phyloP scores from a whole-genome alignment of 345 rosid genomes.

The Populus euphratica region DNA sequence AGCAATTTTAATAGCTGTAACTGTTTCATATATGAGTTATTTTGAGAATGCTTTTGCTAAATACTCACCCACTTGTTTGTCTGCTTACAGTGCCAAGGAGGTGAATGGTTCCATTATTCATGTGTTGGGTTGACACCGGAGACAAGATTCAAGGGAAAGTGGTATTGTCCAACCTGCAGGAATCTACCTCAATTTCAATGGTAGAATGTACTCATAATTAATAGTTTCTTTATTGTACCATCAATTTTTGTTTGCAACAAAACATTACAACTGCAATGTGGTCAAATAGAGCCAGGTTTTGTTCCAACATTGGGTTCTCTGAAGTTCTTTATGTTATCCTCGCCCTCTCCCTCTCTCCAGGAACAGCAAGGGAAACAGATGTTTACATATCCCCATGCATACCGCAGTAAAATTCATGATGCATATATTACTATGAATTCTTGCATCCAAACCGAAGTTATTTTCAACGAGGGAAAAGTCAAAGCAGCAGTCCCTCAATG shows the following conservation, averaged over 20 bases:
- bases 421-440: neutral
- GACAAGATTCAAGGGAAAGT: slow-evolving; percentile 95
- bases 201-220: slow-evolving; percentile 3
- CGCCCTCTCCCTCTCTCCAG: neutral
- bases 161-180: slow-evolving; percentile 98
- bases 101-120: slow-evolving; percentile 98
- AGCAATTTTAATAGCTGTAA: neutral
- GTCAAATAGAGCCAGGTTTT: slow-evolving; percentile 15
- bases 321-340: neutral
- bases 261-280: slow-evolving; percentile 2
- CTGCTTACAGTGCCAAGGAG: slow-evolving; percentile 81
- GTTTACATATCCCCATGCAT: neutral
- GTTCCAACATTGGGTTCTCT: neutral
- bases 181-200: slow-evolving; percentile 52
- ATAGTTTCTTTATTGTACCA: neutral
- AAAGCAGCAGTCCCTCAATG: neutral
- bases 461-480: neutral
- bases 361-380: neutral
- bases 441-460: neutral
- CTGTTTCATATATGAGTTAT: neutral
- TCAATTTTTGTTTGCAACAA: neutral
- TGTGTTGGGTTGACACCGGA: slow-evolving; percentile 97
- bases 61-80: slow-evolving; percentile 9
- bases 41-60: neutral
- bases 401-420: neutral